Base-by-base conservation (phyloP, 352 stramenopile genomes). In the Pythium pectinolyticum region DNA sequence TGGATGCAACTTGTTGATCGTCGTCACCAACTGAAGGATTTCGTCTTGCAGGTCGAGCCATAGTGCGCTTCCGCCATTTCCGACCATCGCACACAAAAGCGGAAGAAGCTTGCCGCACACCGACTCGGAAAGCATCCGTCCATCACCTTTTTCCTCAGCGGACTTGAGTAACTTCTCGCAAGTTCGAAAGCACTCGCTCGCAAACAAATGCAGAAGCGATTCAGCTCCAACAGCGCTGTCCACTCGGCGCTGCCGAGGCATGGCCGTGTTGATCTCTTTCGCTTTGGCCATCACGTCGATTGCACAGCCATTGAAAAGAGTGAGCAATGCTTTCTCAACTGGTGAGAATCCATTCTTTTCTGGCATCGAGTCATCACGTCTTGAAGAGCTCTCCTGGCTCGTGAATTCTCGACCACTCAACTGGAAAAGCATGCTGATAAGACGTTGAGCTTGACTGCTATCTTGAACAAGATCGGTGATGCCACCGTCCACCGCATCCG, bases 141-240 rank as follows among this genome's bases (percentile, higher is more conserved):
- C 43, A 17, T 28, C 52, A 17, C 4, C 4, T 32, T 19, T 8
- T 8, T 14, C 1, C 2, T n/a, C 34, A 53, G 19, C 14, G 10
- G 24, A 53, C 25, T 49, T 28, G 17, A 56, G 47, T 19, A 69
- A 40, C 3, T 48, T 52, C 56, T 62, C 50, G 20, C 66, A 75
- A 15, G 55, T 71, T 28, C 63, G 54, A 24, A 89, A 73, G 45
- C 80, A 88, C 6, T 25, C 50, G 11, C 32, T 37, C 12, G 80
- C 74, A 62, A 87, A 88, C 5, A 58, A 8, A 12, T 82, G 76
- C 56, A 89, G 86, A 14, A 73, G 50, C 17, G 73, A 62, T 24
- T 62, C 47, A 3, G 49, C 45, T 17, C 34, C 37, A 25, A 45
- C 43, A 17, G 45, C 32, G 27, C 51, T 66, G n/a, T 43, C 61